Conservation (phyloP, 805 yeast species). For the Barnettozyma pratensis region DNA sequence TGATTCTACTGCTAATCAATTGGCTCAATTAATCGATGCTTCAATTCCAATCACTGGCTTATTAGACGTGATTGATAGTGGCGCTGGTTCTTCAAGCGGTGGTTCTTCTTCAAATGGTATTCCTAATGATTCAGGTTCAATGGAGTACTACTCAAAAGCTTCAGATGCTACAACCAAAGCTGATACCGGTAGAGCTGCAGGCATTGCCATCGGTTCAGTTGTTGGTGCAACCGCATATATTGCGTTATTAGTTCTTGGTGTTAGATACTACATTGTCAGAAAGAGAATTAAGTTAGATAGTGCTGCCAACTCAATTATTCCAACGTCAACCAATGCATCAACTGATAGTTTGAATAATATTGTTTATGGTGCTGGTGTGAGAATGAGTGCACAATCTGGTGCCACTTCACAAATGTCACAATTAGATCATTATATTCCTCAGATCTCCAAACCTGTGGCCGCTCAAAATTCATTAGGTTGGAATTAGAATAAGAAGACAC, state of each 20-base stretch:
- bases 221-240: constrained; percentile 70
- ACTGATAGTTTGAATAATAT: constrained; percentile 15
- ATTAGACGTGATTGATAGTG: constrained; percentile 7
- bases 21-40: constrained; percentile 70
- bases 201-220: constrained; percentile 78
- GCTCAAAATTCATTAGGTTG: constrained; percentile 71
- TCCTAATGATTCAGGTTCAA: constrained; percentile 22
- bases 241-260: constrained; percentile 50
- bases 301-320: constrained; percentile 13
- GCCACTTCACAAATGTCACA: constrained; percentile 19
- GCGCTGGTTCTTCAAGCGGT: constrained; percentile 14
- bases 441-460: constrained; percentile 64
- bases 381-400: constrained; percentile 7
- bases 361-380: constrained; percentile 21
- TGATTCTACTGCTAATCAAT: constrained; percentile 45
- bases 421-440: constrained; percentile 32
- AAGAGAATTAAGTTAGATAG: constrained; percentile 15
- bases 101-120: constrained; percentile 12
- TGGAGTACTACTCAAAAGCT: constrained; percentile 26
- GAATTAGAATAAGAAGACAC: constrained; percentile 29
- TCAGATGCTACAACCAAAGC: not conserved
- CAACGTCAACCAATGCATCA: constrained; percentile 12
- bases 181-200: constrained; percentile 49
- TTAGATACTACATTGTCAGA: constrained; percentile 40
- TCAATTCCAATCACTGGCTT: constrained; percentile 55